A percentile compares a stretch with the other conserved stretches of the same genome.
Conservation (phyloP, 2,329 filamentous ascomycete genomes). For the Phyllachora maydis region DNA sequence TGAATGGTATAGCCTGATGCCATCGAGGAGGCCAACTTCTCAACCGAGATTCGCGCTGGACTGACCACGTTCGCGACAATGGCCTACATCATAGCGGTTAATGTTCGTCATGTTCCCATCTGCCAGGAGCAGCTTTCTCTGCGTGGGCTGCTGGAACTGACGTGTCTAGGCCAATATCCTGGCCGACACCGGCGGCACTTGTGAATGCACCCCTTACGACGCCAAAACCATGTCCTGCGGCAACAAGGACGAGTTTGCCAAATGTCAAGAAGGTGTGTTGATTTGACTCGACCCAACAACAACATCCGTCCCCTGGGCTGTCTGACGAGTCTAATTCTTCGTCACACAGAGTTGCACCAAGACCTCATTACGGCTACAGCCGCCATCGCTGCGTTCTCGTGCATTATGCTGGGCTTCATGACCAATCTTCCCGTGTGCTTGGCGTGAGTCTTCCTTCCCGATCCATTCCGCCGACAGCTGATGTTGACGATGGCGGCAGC, state of each 20-base stretch:
- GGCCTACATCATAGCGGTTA: slow-evolving; percentile 69
- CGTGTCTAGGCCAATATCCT: slow-evolving; percentile 46
- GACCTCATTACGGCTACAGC: slow-evolving; percentile 71
- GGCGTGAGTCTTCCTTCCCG: slow-evolving; percentile 29
- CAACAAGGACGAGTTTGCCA: slow-evolving; percentile 18
- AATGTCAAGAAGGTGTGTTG: slow-evolving; percentile 23
- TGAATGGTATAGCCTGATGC: slow-evolving; percentile 25
- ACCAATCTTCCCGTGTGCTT: slow-evolving; percentile 64
- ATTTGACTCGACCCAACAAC: too few relatives aligned
- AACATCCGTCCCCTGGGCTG: too few relatives aligned
- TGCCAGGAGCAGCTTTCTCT: background rate
- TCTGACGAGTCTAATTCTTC: background rate
- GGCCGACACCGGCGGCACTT: slow-evolving; percentile 58
- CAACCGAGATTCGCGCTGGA: slow-evolving; percentile 60
- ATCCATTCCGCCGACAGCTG: background rate
- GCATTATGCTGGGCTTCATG: slow-evolving; percentile 58
- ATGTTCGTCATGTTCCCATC: slow-evolving; percentile 17
- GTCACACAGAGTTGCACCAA: slow-evolving; percentile 39
- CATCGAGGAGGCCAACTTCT: slow-evolving; percentile 48
- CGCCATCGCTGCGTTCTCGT: slow-evolving; percentile 55
- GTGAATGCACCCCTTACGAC: slow-evolving; percentile 33
- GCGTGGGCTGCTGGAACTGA: too few relatives aligned
- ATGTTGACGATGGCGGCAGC: slow-evolving; percentile 18
- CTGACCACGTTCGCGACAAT: slow-evolving; percentile 65
- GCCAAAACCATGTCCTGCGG: slow-evolving; percentile 24